phyloP scores from a whole-genome alignment of 2,329 filamentous ascomycete genomes.

The Fusarium burgessii region DNA sequence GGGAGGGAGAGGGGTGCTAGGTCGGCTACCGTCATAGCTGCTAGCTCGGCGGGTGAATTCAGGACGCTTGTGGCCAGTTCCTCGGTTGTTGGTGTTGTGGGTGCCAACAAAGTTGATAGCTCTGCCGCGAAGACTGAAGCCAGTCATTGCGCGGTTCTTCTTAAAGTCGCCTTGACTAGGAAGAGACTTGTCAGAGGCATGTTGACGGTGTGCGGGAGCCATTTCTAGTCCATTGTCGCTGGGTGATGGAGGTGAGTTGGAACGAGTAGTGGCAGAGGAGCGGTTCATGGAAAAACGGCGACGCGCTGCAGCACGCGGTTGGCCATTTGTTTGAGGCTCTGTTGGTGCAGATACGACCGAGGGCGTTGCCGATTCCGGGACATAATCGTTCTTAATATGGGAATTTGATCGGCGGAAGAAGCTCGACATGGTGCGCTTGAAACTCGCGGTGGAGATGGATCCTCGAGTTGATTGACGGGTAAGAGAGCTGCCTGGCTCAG shows the following conservation, averaged over 20 bases:
- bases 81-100: constrained; percentile 39
- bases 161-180: constrained; percentile 61
- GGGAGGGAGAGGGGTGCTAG: constrained; percentile 39
- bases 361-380: constrained; percentile 42
- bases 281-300: constrained; percentile 61
- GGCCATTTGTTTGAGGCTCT: constrained; percentile 46
- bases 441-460: constrained; percentile 57
- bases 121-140: constrained; percentile 61
- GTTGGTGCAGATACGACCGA: constrained; percentile 44
- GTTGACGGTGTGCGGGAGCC: constrained; percentile 47
- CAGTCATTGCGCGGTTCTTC: constrained; percentile 65
- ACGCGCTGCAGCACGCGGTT: constrained; percentile 45
- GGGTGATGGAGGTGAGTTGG: constrained; percentile 65
- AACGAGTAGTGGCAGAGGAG: constrained; percentile 60
- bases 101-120: constrained; percentile 61
- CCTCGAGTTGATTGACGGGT: constrained; percentile 57
- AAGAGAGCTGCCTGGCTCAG: constrained; percentile 49
- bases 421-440: constrained; percentile 63
- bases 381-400: constrained; percentile 41
- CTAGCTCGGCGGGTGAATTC: constrained; percentile 55
- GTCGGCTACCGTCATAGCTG: constrained; percentile 60
- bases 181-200: constrained; percentile 48
- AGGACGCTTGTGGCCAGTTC: constrained; percentile 37
- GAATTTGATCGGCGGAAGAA: constrained; percentile 61
- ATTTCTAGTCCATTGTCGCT: constrained; percentile 58